A percentile compares a stretch with the other conserved stretches of the same genome.
Conservation (phyloP, 2,329 filamentous ascomycete genomes). For the Sclerotiophoma versabilis region DNA sequence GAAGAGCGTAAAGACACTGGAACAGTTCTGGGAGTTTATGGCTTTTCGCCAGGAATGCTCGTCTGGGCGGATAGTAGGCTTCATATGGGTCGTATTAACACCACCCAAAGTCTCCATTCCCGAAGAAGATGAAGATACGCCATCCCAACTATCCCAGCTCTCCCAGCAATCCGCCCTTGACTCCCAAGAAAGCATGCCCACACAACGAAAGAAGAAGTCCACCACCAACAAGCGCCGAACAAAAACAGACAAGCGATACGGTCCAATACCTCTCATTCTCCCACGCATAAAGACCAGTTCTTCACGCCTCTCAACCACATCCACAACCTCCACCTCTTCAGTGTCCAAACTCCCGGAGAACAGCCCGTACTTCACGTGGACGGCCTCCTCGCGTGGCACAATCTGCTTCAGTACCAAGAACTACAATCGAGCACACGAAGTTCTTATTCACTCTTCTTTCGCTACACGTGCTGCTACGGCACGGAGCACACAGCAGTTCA, state of each 20-base stretch:
- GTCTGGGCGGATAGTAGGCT: conserved; percentile 88
- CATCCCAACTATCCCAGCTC: conserved; percentile 32
- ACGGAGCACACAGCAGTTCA: conserved; percentile 73
- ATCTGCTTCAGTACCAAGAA: conserved; percentile 68
- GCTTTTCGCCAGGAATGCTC: conserved; percentile 95
- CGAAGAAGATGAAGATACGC: conserved; percentile 39
- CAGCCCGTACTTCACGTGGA: conserved; percentile 73
- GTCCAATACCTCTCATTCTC: conserved; percentile 68
- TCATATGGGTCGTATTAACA: conserved; percentile 88
- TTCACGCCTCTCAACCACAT: conserved; percentile 52
- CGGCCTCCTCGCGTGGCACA: conserved; percentile 65
- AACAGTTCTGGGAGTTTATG: conserved; percentile 99
- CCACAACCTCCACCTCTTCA: conserved; percentile 51
- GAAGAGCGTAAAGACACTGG: conserved; percentile 81
- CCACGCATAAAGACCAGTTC: conserved; percentile 68
- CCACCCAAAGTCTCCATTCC: conserved; percentile 59
- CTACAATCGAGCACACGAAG: conserved; percentile 72
- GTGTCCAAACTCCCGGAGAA: conserved; percentile 56
- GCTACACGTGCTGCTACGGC: conserved; percentile 67
- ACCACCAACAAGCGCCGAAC: conserved; percentile 26
- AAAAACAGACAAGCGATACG: conserved; percentile 51
- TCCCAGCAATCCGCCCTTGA: conserved; percentile 29
- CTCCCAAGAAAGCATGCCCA: conserved; percentile 24
- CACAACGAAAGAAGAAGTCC: conserved; percentile 23
- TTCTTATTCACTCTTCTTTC: conserved; percentile 78